These are phyloP conservation scores for Kodamaea derodonti DNA, from an alignment of 1,139 yeast genomes.

Conservation along the genomic window DNA sequence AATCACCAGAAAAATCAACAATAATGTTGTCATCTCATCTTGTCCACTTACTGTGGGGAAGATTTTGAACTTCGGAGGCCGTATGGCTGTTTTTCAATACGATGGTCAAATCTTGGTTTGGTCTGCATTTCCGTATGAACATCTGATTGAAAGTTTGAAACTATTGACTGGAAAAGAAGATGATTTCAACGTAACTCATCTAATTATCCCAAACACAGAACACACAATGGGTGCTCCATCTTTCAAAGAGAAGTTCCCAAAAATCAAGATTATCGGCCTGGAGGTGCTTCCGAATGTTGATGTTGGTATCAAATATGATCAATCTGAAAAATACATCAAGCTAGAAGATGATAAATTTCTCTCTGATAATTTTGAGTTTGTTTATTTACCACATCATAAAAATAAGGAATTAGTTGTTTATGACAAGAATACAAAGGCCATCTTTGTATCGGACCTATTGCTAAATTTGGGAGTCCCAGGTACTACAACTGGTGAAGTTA, in stretches of 20 bases:
- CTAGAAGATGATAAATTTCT: conserved; percentile 12
- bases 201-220: conserved; percentile 50
- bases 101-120: conserved; percentile 45
- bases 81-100: conserved; percentile 50
- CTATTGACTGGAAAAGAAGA: conserved; percentile 26
- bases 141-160: conserved; percentile 36
- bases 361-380: conserved; percentile 21
- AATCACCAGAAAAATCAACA: conserved; percentile 39
- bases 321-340: conserved; percentile 10
- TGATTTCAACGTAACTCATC: conserved; percentile 32
- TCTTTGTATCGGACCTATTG: conserved; percentile 23
- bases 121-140: conserved; percentile 58
- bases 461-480: conserved; percentile 19
- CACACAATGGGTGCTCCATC: conserved; percentile 54
- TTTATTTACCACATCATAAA: conserved; percentile 19
- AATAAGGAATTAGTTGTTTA: conserved; percentile 23
- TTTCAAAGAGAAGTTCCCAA: conserved; percentile 47
- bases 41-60: conserved; percentile 38
- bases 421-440: conserved; percentile 17
- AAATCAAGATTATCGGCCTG: conserved; percentile 46
- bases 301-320: conserved; percentile 26
- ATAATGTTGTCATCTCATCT: conserved; percentile 45
- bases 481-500: conserved; percentile 12
- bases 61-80: conserved; percentile 51
- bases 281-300: conserved; percentile 23